Base-by-base conservation (phyloP, 352 stramenopile genomes). In the Phytophthora pinifolia region DNA sequence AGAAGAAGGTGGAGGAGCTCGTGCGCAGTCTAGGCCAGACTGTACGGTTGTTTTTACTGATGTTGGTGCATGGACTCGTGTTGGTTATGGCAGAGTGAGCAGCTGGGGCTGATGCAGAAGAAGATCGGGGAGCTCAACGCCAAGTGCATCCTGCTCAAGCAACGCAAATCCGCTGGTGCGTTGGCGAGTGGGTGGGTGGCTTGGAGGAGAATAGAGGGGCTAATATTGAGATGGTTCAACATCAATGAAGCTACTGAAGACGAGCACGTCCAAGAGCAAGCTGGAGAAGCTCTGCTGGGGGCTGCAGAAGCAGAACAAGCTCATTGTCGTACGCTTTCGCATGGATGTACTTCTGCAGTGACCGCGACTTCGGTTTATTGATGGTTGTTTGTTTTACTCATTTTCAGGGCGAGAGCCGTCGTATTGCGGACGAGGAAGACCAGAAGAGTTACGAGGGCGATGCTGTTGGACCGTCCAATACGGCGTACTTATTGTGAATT, bases 301-400 rank as follows among this genome's bases (percentile, higher is more conserved):
- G 48, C 43, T 95, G 27, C 83, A 93, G 62, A 92, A 92, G 60
- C 85, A 95, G 44, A 95, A 95, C 63, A 95, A 95, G 54, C 62
- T 87, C 14, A 92, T 92, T 52, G 72, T 91, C 53, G 77, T 88
- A 54, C 25, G 68, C 29, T 13, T 17, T 32, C 41, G 10, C 2
- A 34, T 36, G 17, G 17, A n/a, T n/a, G n/a, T n/a, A n/a, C n/a
- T 49, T 17, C 8, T 6, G 22, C 22, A 3, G 6, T 27, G 22
- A 27, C 22, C 22, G 22, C 22, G 4, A 35, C 5, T 27, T 52
- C n/a, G n/a, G 0, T 46, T 34, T 53, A 20, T 51, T 30, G 9
- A 9, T n/a, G 6, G 59, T 36, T 37, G 9, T 41, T 44, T 4
- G 27, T 41, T 32, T 32, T 49, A 17, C 20, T 18, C 35, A 6